phyloP scores from a whole-genome alignment of 306 rosid genomes.

The Phaseolus lunatus region DNA sequence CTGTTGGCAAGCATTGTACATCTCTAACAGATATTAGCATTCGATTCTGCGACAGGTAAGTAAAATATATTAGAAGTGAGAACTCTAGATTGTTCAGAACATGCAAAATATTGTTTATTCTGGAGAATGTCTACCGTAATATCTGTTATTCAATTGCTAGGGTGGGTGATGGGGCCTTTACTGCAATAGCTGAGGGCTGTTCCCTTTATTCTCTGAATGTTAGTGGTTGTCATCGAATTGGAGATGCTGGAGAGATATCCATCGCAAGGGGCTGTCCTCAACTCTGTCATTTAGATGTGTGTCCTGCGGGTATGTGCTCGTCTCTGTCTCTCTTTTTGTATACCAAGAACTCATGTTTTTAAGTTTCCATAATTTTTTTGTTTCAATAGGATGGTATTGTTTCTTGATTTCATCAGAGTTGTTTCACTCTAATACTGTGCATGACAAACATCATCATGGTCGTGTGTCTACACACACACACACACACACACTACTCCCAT shows the following conservation, averaged over 20 bases:
- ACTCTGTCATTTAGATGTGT: slow-evolving; percentile 71
- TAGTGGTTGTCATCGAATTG: slow-evolving; percentile 86
- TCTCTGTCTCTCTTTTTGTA: slow-evolving; percentile 8
- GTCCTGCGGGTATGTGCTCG: slow-evolving; percentile 70
- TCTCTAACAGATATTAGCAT: slow-evolving; percentile 80
- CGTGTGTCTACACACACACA: too few relatives aligned
- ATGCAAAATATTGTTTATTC: not conserved
- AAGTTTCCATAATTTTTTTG: not conserved
- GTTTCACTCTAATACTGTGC: slow-evolving; percentile 1
- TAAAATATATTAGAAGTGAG: not conserved
- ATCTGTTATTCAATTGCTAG: slow-evolving; percentile 47
- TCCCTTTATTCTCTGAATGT: slow-evolving; percentile 75
- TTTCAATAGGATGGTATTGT: not conserved
- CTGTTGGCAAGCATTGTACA: slow-evolving; percentile 75
- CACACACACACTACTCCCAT: too few relatives aligned
- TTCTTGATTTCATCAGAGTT: not conserved
- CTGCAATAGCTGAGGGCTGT: slow-evolving; percentile 72
- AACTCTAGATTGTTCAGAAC: not conserved
- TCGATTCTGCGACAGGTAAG: slow-evolving; percentile 78
- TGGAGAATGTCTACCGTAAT: slow-evolving; percentile 25
- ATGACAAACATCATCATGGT: not conserved
- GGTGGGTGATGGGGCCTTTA: slow-evolving; percentile 84
- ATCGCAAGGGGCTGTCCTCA: slow-evolving; percentile 84
- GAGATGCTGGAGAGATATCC: slow-evolving; percentile 82
- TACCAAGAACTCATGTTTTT: not conserved